These are phyloP conservation scores for Nemania serpens DNA, from an alignment of 2,329 filamentous ascomycete species.

Conservation along the genomic window DNA sequence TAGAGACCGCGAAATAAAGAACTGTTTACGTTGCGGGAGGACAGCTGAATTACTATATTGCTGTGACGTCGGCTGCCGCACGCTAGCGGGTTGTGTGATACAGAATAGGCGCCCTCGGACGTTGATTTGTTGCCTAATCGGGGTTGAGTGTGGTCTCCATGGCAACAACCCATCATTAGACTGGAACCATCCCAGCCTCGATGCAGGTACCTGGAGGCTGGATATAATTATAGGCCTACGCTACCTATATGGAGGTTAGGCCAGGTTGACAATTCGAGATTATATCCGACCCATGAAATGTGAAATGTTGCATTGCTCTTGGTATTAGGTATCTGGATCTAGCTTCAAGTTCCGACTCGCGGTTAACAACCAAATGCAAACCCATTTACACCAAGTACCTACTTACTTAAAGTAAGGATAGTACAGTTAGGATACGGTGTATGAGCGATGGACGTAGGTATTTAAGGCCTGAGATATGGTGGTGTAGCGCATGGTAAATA, in stretches of 20 bases:
- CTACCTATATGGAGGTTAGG: neutral
- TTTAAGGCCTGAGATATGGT: too few species aligned
- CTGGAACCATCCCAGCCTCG: neutral
- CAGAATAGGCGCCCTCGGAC: slow-evolving; percentile 2
- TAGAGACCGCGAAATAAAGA: neutral
- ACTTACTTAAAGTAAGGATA: too few species aligned
- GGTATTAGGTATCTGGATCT: too few species aligned
- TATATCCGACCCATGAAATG: too few species aligned
- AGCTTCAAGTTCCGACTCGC: neutral
- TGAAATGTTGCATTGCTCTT: too few species aligned
- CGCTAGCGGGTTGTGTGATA: neutral
- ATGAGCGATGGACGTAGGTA: too few species aligned
- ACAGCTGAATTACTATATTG: neutral
- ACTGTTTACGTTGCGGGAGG: neutral
- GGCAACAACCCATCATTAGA: slow-evolving; percentile 31
- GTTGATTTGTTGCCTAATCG: slow-evolving; percentile 22
- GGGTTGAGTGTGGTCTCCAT: slow-evolving; percentile 32
- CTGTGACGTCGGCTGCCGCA: slow-evolving; percentile 12
- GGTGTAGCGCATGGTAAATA: slow-evolving; percentile 4
- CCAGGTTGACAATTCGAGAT: too few species aligned
- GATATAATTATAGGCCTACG: slow-evolving; percentile 20
- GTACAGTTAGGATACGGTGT: too few species aligned
- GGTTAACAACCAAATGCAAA: too few species aligned
- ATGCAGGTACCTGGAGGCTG: slow-evolving; percentile 10
- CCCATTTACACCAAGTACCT: too few species aligned